These are phyloP conservation scores for Mortierella sp. DNA, from an alignment of 371 early-diverging fungal genomes.

Conservation along the genomic window DNA sequence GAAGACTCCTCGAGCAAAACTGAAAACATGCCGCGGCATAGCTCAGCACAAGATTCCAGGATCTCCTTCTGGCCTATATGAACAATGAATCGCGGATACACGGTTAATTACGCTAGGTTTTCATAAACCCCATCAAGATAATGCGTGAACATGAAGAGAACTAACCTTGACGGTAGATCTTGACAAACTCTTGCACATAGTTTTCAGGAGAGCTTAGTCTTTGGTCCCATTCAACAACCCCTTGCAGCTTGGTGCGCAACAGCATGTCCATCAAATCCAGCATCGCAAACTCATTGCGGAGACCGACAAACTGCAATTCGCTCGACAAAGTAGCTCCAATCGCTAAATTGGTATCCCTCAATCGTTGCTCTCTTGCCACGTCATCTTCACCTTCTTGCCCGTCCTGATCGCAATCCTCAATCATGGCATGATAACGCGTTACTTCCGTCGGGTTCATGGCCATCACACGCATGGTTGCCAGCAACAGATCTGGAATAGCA, in stretches of 20 bases:
- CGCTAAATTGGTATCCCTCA: constrained; percentile 14
- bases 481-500: constrained; percentile 61
- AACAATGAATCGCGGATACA: not conserved
- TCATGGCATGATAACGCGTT: constrained; percentile 27
- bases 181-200: constrained; percentile 61
- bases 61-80: constrained; percentile 22
- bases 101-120: not conserved
- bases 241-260: constrained; percentile 51
- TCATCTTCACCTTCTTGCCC: not conserved
- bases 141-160: not conserved
- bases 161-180: constrained; percentile 68
- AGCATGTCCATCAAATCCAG: constrained; percentile 57
- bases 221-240: constrained; percentile 34
- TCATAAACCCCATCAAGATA: not conserved
- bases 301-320: constrained; percentile 62
- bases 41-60: constrained; percentile 13
- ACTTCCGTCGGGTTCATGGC: constrained; percentile 72
- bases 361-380: not conserved
- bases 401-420: constrained; percentile 15
- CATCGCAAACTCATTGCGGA: constrained; percentile 70
- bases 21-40: constrained; percentile 33
- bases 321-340: constrained; percentile 16
- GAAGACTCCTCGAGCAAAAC: constrained; percentile 15
- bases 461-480: constrained; percentile 72
- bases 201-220: constrained; percentile 29